These are phyloP conservation scores for Xylaria telfairii DNA, from an alignment of 495 filamentous ascomycete species.

Conservation along the genomic window DNA sequence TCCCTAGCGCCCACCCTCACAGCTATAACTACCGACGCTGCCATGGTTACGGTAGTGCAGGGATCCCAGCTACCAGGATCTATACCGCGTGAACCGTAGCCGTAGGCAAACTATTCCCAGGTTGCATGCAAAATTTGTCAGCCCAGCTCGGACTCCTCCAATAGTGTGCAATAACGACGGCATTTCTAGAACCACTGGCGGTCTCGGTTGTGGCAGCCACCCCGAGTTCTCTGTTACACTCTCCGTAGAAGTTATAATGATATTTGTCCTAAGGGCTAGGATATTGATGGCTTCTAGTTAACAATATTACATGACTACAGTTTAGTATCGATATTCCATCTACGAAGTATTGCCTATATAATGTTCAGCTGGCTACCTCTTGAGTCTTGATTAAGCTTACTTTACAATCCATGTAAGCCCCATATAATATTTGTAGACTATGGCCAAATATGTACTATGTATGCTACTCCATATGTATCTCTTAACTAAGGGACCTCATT, in stretches of 20 bases:
- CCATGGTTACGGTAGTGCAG: neutral
- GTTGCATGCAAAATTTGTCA: constrained; percentile 20
- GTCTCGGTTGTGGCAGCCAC: neutral
- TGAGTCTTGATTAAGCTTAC: constrained; percentile 4
- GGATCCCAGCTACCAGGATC: constrained; percentile 10
- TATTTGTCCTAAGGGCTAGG: neutral
- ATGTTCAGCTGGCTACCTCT: neutral
- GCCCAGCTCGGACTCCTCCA: neutral
- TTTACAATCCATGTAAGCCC: constrained; percentile 10
- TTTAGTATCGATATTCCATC: no score
- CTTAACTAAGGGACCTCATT: neutral
- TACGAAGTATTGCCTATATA: no score
- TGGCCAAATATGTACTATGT: neutral
- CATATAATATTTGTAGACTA: neutral
- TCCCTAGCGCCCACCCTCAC: neutral
- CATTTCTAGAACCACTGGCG: neutral
- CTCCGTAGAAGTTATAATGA: neutral
- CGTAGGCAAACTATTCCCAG: neutral
- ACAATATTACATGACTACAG: neutral
- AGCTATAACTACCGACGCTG: constrained; percentile 12
- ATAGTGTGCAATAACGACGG: neutral
- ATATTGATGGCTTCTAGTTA: neutral
- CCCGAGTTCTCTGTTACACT: neutral
- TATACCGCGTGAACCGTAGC: neutral
- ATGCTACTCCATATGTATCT: no score